Evolutionary conservation across 768 basidiomycete species (phyloP).

Genomic region (Ramaria sp.): DNA sequence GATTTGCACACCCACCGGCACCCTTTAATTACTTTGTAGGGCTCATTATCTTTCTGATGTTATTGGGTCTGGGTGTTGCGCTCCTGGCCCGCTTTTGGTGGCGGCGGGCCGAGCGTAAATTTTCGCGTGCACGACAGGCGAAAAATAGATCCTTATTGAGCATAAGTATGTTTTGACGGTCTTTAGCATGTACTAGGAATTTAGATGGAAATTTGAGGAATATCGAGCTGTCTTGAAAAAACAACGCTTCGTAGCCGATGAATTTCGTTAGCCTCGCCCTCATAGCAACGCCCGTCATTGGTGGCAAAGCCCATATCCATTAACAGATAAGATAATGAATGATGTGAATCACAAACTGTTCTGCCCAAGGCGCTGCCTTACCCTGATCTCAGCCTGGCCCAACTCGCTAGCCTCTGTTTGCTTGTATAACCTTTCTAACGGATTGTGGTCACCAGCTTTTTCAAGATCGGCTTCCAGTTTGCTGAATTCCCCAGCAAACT

Average conservation of each 20-base stretch:
- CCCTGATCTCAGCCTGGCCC: constrained; percentile 48
- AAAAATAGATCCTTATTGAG: not conserved
- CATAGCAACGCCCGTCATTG: too few relatives aligned
- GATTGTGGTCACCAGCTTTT: constrained; percentile 42
- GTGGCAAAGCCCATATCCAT: too few relatives aligned
- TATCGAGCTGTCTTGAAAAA: not conserved
- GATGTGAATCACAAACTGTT: not conserved
- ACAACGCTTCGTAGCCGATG: not conserved
- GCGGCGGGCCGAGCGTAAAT: constrained; percentile 37
- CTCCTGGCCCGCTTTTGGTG: constrained; percentile 53
- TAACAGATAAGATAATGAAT: not conserved
- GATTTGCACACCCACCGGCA: constrained; percentile 25
- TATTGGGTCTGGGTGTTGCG: constrained; percentile 36
- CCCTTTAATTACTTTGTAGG: constrained; percentile 45
- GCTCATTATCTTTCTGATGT: constrained; percentile 33
- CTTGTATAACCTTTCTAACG: constrained; percentile 42
- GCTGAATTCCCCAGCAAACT: constrained; percentile 44
- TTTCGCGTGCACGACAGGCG: constrained; percentile 1
- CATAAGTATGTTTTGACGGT: too few relatives aligned
- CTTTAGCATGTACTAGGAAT: too few relatives aligned
- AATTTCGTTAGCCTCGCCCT: too few relatives aligned
- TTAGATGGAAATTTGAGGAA: not conserved
- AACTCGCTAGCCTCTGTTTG: constrained; percentile 40
- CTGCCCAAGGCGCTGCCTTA: constrained; percentile 34
- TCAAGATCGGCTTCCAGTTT: constrained; percentile 46